Evolutionary conservation across 2,329 filamentous ascomycete species (phyloP).

Genomic region (Thermoascus crustaceus): DNA sequence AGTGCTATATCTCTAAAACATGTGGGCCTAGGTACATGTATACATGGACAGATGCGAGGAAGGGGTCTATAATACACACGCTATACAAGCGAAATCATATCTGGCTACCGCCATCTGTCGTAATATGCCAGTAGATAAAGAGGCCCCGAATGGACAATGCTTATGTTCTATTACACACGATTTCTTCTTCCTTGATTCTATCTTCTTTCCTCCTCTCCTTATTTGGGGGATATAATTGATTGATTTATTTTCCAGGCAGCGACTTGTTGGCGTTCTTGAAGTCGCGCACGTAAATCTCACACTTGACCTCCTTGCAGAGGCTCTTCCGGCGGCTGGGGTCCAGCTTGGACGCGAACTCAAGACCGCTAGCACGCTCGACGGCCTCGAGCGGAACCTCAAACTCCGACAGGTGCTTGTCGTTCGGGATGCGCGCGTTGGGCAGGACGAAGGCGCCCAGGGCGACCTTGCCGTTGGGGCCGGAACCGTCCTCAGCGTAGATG

Average conservation of each 20-base stretch:
- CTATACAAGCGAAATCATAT: no score
- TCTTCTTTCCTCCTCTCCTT: neutral
- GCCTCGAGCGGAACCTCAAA: constrained; percentile 94
- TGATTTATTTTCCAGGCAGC: no score
- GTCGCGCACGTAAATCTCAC: constrained; percentile 74
- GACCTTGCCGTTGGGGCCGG: constrained; percentile 58
- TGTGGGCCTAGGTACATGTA: no score
- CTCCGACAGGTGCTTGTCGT: constrained; percentile 75
- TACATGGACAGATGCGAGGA: no score
- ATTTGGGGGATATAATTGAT: no score
- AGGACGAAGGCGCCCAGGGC: constrained; percentile 90
- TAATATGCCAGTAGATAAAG: no score
- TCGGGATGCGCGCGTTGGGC: constrained; percentile 82
- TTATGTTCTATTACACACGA: neutral
- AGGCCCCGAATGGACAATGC: no score
- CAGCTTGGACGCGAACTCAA: constrained; percentile 82
- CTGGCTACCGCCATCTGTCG: no score
- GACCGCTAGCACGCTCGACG: constrained; percentile 80
- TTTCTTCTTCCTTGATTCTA: no score
- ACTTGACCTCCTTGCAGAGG: constrained; percentile 79
- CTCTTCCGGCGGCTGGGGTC: constrained; percentile 64
- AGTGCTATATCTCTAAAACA: no score
- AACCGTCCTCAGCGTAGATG: constrained; percentile 85
- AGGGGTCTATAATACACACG: neutral
- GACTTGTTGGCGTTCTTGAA: constrained; percentile 54